Conservation (phyloP, 2,329 filamentous ascomycete species). For the Talaromyces verruculosus region DNA sequence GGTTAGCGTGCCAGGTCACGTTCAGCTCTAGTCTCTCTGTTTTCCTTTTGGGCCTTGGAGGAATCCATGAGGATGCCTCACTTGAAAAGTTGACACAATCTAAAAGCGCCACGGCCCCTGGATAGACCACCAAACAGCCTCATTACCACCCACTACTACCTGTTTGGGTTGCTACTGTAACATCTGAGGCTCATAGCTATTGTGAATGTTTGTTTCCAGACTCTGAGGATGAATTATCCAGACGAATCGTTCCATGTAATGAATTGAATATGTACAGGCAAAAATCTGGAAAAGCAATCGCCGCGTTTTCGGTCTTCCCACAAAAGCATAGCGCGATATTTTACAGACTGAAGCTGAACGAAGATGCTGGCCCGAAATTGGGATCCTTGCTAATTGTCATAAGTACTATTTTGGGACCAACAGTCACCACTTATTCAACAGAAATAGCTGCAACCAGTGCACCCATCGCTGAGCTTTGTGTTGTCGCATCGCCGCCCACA, state of each 20-base stretch:
- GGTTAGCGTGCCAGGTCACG: neutral
- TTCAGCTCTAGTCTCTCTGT: neutral
- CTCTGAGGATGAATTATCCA: neutral
- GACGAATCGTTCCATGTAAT: neutral
- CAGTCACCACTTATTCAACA: conserved; percentile 7
- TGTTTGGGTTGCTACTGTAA: neutral
- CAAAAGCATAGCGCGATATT: neutral
- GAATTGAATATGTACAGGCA: neutral
- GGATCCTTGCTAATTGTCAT: neutral
- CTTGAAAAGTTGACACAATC: neutral
- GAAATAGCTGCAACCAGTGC: conserved; percentile 60
- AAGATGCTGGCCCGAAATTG: neutral
- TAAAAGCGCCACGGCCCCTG: neutral
- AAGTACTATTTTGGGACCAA: neutral
- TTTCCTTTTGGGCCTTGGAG: too few species aligned
- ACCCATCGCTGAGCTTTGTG: conserved; percentile 67
- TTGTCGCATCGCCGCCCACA: conserved; percentile 54
- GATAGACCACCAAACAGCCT: neutral
- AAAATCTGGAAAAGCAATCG: neutral
- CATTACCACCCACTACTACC: neutral
- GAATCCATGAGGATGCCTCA: neutral
- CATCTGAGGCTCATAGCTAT: neutral
- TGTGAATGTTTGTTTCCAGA: neutral
- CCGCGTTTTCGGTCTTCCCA: neutral
- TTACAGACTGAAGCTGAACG: neutral